phyloP scores from a whole-genome alignment of 768 basidiomycete species.

The Grammothele lineata region DNA sequence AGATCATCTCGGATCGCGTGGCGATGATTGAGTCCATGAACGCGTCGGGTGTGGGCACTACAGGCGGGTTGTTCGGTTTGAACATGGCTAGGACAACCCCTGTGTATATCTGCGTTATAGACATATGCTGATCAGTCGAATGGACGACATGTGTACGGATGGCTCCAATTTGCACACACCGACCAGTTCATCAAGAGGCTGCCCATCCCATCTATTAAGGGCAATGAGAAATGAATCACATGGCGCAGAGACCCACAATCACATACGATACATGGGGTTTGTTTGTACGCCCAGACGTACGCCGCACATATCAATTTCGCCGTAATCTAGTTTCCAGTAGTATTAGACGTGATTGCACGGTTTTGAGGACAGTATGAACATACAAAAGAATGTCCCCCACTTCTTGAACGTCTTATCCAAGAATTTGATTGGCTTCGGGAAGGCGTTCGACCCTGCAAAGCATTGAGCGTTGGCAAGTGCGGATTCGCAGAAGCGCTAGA shows the following conservation, averaged over 20 bases:
- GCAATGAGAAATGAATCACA: too few species aligned
- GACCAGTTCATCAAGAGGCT: background rate
- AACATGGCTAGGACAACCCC: conserved; percentile 8
- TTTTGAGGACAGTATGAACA: background rate
- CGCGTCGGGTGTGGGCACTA: conserved; percentile 9
- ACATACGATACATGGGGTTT: conserved; percentile 24
- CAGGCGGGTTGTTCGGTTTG: conserved; percentile 2
- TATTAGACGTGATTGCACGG: too few species aligned
- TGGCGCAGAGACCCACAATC: background rate
- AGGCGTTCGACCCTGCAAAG: conserved; percentile 24
- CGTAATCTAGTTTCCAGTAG: too few species aligned
- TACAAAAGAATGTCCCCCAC: conserved; percentile 12
- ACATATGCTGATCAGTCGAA: conserved; percentile 1
- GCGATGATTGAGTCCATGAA: conserved; percentile 5
- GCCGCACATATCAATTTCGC: conserved; percentile 16
- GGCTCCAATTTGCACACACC: background rate
- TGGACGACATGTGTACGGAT: too few species aligned
- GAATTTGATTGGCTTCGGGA: conserved; percentile 25
- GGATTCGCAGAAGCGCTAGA: background rate
- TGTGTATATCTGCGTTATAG: background rate
- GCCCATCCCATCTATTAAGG: background rate
- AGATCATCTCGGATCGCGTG: conserved; percentile 5
- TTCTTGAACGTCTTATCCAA: conserved; percentile 15
- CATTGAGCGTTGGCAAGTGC: background rate
- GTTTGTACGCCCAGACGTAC: conserved; percentile 16